Percentiles rank a stretch among this genome's conserved stretches.
These are phyloP conservation scores for Ploettnerulaceae sp. DNA, from an alignment of 2,329 filamentous ascomycete species.

Conservation along the genomic window DNA sequence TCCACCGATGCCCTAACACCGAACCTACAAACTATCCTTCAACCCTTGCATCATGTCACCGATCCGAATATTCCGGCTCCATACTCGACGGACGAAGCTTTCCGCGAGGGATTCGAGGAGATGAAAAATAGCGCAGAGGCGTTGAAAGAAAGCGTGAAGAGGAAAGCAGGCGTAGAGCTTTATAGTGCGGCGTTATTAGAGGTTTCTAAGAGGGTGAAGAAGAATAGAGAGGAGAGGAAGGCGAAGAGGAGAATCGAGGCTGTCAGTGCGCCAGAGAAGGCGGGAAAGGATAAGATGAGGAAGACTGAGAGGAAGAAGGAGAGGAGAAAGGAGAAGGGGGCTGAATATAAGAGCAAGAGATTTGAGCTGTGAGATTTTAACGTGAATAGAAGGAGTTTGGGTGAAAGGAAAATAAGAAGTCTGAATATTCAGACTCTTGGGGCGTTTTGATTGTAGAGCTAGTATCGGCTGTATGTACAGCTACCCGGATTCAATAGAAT, in stretches of 20 bases:
- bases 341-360: constrained; percentile 53
- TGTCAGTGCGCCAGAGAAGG: constrained; percentile 73
- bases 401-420: too few species aligned
- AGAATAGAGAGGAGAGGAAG: constrained; percentile 66
- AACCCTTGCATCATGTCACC: constrained; percentile 76
- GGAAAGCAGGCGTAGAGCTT: constrained; percentile 72
- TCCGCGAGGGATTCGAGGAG: constrained; percentile 63
- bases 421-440: not conserved
- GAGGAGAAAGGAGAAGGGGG: constrained; percentile 71
- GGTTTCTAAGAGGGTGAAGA: constrained; percentile 68
- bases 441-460: not conserved
- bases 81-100: constrained; percentile 64
- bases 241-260: constrained; percentile 88
- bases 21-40: constrained; percentile 59
- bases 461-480: too few species aligned
- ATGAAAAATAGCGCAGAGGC: constrained; percentile 70
- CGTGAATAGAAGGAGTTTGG: not conserved
- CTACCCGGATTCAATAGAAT: too few species aligned
- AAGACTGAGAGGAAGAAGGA: constrained; percentile 81
- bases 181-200: constrained; percentile 71
- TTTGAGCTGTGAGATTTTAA: constrained; percentile 21
- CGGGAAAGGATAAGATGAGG: constrained; percentile 73
- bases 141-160: constrained; percentile 76
- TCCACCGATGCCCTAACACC: constrained; percentile 52
- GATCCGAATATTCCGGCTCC: constrained; percentile 71